Evolutionary conservation across 768 basidiomycete species (phyloP).

Genomic region (Russula virescens): DNA sequence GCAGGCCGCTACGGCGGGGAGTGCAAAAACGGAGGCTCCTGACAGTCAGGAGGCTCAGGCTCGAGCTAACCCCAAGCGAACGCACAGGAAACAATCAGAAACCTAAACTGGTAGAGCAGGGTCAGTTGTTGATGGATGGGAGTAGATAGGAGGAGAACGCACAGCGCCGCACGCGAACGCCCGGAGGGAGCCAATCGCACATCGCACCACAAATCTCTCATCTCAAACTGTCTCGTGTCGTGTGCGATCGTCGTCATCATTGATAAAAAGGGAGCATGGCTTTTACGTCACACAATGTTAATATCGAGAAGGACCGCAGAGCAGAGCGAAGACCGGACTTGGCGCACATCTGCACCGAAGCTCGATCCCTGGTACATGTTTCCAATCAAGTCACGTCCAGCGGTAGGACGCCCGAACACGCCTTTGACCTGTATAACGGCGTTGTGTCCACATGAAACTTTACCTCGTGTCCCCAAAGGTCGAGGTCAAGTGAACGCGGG

Average conservation of each 20-base stretch:
- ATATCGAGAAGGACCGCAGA: conserved; percentile 12
- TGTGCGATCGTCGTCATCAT: conserved; percentile 18
- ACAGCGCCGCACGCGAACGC: conserved; percentile 1
- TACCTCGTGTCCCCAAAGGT: conserved; percentile 11
- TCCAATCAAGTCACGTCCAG: conserved; percentile 8
- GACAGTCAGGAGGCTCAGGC: conserved; percentile 15
- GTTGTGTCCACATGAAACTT: conserved; percentile 18
- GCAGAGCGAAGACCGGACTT: conserved; percentile 21
- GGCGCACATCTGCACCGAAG: conserved; percentile 23
- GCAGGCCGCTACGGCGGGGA: conserved; percentile 13
- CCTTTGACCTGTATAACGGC: conserved; percentile 23
- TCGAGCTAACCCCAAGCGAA: conserved; percentile 9
- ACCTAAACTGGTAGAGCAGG: neutral
- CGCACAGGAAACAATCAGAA: neutral
- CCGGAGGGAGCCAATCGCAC: too few species aligned
- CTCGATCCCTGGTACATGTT: conserved; percentile 22
- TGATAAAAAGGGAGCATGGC: conserved; percentile 19
- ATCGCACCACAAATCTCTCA: conserved; percentile 14
- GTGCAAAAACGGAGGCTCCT: conserved; percentile 16
- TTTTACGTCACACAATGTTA: conserved; percentile 21
- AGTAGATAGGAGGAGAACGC: conserved; percentile 17
- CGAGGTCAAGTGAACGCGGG: conserved; percentile 23
- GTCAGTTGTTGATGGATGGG: conserved; percentile 2
- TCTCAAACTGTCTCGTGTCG: neutral
- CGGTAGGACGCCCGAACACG: conserved; percentile 13